Evolutionary conservation across 192 early-diverging fungal genomes (phyloP).

Genomic region (Lobosporangium transversale): DNA sequence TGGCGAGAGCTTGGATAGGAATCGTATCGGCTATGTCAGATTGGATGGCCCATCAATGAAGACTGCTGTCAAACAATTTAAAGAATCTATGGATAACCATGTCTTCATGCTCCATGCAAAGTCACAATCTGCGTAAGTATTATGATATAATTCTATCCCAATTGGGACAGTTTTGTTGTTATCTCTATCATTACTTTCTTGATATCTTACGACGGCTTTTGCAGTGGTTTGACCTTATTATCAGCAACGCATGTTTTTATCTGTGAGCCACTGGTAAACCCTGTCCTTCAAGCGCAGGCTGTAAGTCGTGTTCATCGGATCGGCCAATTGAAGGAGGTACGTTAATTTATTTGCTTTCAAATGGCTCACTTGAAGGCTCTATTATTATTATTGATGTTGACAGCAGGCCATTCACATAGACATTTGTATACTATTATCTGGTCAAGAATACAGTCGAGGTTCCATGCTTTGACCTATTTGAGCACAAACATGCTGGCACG

Average conservation of each 20-base stretch:
- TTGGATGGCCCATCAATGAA: conserved; percentile 30
- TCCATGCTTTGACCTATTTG: conserved; percentile 34
- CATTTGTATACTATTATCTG: conserved; percentile 39
- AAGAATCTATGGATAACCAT: conserved; percentile 29
- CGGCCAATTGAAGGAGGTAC: conserved; percentile 55
- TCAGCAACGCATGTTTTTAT: conserved; percentile 54
- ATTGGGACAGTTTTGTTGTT: neutral
- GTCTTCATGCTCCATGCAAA: conserved; percentile 56
- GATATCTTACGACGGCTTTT: neutral
- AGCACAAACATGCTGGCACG: conserved; percentile 7
- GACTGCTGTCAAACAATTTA: conserved; percentile 42
- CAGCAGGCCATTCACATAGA: too few relatives aligned
- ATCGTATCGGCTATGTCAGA: conserved; percentile 52
- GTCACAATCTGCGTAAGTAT: conserved; percentile 57
- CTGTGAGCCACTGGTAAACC: conserved; percentile 55
- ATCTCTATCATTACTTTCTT: neutral
- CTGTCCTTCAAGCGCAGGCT: conserved; percentile 53
- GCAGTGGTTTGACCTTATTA: conserved; percentile 55
- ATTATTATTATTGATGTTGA: too few relatives aligned
- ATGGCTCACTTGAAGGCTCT: too few relatives aligned
- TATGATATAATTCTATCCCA: too few relatives aligned
- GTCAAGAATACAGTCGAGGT: conserved; percentile 23
- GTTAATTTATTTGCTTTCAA: neutral
- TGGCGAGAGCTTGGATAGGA: conserved; percentile 29
- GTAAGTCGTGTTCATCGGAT: conserved; percentile 59